Percentiles rank a stretch among this genome's conserved stretches.
phyloP scores from a whole-genome alignment of 441 rosid genomes.

The Biscutella laevigata region DNA sequence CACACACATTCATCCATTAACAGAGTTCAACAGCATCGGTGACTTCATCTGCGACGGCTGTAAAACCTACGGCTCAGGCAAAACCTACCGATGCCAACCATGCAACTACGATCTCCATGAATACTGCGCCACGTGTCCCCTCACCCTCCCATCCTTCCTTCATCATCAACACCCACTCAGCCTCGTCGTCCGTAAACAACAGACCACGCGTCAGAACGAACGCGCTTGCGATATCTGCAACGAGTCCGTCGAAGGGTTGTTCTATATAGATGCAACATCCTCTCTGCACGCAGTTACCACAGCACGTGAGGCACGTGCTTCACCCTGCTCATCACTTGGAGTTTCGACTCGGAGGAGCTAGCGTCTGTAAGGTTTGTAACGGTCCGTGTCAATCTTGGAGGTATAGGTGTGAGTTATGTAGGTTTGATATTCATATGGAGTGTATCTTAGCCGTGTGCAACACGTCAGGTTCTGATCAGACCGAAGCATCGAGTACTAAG shows the following conservation, averaged over 20 bases:
- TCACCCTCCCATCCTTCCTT: constrained; percentile 18
- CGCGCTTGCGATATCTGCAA: constrained; percentile 29
- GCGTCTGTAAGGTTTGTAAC: constrained; percentile 25
- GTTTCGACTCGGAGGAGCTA: constrained; percentile 17
- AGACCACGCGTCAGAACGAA: constrained; percentile 11
- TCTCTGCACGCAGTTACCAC: constrained; percentile 30
- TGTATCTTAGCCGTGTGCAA: constrained; percentile 24
- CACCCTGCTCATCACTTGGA: constrained; percentile 27
- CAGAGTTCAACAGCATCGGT: background rate
- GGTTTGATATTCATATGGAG: constrained; percentile 28
- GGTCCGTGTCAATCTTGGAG: constrained; percentile 25
- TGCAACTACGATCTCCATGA: constrained; percentile 32
- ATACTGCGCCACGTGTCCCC: constrained; percentile 27
- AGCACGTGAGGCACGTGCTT: constrained; percentile 26
- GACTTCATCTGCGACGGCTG: constrained; percentile 28
- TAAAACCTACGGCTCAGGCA: constrained; percentile 21
- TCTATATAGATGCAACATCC: constrained; percentile 38
- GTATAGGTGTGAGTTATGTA: constrained; percentile 31
- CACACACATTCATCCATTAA: constrained; percentile 25
- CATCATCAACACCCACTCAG: constrained; percentile 24
- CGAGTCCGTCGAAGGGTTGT: constrained; percentile 29
- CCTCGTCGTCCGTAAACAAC: constrained; percentile 23
- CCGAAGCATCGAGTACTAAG: background rate
- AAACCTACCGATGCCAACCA: constrained; percentile 12
- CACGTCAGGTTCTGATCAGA: background rate